Base-by-base conservation (phyloP, 2,329 filamentous ascomycete species). In the Monilinia fructigena region DNA sequence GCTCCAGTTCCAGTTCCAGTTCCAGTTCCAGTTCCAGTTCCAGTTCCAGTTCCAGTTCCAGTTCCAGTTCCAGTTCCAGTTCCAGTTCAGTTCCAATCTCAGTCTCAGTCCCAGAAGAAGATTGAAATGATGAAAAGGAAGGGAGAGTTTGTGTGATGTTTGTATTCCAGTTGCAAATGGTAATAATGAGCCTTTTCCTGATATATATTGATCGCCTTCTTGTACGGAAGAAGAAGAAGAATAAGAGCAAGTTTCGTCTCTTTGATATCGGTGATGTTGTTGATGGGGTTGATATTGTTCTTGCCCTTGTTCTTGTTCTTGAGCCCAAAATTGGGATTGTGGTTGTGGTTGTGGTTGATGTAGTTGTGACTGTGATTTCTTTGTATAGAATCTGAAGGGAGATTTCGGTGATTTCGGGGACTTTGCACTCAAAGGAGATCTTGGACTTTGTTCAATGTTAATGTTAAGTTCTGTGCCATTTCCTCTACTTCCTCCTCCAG, bases 381-480 rank as follows among this genome's bases (percentile, higher is more conserved):
- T 74, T 67, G 72, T 69, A 58, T 28, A 70, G 68, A 75, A 74
- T 52, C 70, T 71, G 71, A 75, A 75, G 45, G 72, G 74, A 2
- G 72, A 75, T 66, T 68, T 72, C 40, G 74, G 74, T 14, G 73
- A 73, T 69, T 68, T 73, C 65, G 72, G 73, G 54, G 71, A 73
- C 48, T 70, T 74, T 40, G 70, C 65, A 59, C 68, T 73, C 66
- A 73, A 56, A 62, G 72, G 71, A 55, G 71, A 68, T 60, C 55
- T 71, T 48, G 72, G 67, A 63, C 67, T 63, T 42, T 73, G 63
- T 50, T 67, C 66, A 60, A 28, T 60, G 45, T 53, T 53, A 48
- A 65, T 54, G 48, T 35, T 35, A 35, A 63, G n/a, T 31, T 65
- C 62, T 55, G 50, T 65, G 61, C 64, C 61, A 42, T 60, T 63